phyloP scores from a whole-genome alignment of 1,284 basidiomycete species.

The Ceratobasidium sp. region DNA sequence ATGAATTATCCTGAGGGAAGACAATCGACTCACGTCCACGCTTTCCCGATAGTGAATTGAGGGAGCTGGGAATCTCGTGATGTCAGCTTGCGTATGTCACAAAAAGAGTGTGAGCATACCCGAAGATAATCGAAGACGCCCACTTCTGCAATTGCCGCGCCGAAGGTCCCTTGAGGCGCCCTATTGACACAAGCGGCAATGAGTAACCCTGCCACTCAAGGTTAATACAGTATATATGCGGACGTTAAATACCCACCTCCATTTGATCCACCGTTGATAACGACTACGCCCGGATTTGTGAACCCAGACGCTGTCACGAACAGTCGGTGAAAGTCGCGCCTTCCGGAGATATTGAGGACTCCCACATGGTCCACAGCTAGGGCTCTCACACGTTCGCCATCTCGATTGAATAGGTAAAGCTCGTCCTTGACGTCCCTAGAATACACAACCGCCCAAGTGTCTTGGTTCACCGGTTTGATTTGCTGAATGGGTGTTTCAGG shows the following conservation, averaged over 20 bases:
- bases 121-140: constrained; percentile 87
- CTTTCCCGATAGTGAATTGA: constrained; percentile 81
- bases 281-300: constrained; percentile 79
- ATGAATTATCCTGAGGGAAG: not conserved
- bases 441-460: constrained; percentile 76
- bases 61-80: constrained; percentile 66
- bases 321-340: constrained; percentile 72
- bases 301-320: constrained; percentile 80
- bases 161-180: constrained; percentile 81
- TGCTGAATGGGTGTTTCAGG: constrained; percentile 64
- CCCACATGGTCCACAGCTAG: constrained; percentile 81
- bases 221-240: not conserved
- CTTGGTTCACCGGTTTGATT: constrained; percentile 63
- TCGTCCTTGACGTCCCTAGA: constrained; percentile 88
- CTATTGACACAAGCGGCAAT: constrained; percentile 85
- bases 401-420: constrained; percentile 75
- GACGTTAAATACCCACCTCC: constrained; percentile 65
- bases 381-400: constrained; percentile 70
- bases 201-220: constrained; percentile 68
- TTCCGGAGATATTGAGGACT: constrained; percentile 67
- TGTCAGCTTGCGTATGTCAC: not conserved
- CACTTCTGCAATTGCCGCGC: constrained; percentile 84
- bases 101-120: constrained; percentile 58
- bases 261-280: constrained; percentile 83
- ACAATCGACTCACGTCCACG: constrained; percentile 68